Conservation (phyloP, 2,329 filamentous ascomycete genomes). For the Talaromyces funiculosus region DNA sequence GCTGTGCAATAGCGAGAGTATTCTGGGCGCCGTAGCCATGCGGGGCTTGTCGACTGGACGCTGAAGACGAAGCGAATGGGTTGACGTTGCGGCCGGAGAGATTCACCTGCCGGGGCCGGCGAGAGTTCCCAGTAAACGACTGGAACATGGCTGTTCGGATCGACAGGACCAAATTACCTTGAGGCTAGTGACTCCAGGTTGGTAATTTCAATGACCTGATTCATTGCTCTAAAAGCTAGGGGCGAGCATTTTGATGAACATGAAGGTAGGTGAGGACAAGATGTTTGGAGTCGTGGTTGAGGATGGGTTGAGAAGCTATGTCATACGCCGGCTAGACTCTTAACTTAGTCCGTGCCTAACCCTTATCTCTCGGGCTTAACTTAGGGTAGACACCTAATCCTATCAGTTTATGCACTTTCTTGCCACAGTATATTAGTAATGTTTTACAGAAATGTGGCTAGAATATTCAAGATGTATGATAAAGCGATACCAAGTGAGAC, state of each 20-base stretch:
- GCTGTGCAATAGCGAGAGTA: conserved; percentile 78
- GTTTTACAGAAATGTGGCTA: neutral
- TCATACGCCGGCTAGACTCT: conserved; percentile 2
- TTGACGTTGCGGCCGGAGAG: conserved; percentile 79
- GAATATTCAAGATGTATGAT: neutral
- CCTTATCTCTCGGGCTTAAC: neutral
- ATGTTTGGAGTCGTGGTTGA: neutral
- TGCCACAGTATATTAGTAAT: neutral
- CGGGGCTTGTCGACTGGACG: conserved; percentile 53
- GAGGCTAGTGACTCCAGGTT: neutral
- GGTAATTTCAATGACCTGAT: neutral
- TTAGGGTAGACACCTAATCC: neutral
- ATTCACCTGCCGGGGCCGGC: conserved; percentile 85
- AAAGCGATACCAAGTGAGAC: neutral
- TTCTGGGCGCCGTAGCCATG: conserved; percentile 62
- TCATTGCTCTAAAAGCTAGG: neutral
- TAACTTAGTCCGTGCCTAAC: neutral
- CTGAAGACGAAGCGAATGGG: conserved; percentile 68
- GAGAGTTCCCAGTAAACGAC: conserved; percentile 82
- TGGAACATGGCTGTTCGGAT: conserved; percentile 63
- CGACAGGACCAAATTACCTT: neutral
- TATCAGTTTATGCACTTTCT: neutral
- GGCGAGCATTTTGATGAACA: neutral
- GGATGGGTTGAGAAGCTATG: conserved; percentile 7
- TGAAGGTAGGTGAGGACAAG: neutral